These are phyloP conservation scores for Nothophoma quercina DNA, from an alignment of 2,329 filamentous ascomycete genomes.

Conservation along the genomic window DNA sequence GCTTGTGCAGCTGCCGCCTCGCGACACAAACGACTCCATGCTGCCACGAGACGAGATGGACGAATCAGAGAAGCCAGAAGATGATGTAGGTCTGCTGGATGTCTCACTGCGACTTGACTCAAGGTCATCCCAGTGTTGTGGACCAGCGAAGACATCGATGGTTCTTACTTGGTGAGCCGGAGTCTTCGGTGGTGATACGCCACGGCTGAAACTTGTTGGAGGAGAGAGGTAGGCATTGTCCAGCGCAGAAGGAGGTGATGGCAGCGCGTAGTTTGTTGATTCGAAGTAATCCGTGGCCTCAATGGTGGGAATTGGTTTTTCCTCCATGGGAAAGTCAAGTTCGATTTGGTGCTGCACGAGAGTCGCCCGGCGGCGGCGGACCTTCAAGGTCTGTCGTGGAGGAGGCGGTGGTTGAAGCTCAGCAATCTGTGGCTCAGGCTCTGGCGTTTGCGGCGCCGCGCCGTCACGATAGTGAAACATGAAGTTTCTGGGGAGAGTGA, in stretches of 20 bases:
- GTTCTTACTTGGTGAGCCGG: constrained; percentile 53
- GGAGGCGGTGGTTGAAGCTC: constrained; percentile 53
- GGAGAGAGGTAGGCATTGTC: constrained; percentile 55
- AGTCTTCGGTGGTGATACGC: constrained; percentile 59
- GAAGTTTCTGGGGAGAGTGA: constrained; percentile 59
- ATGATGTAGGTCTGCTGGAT: constrained; percentile 64
- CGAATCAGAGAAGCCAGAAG: constrained; percentile 68
- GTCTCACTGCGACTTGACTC: constrained; percentile 48
- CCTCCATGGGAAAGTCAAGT: constrained; percentile 36
- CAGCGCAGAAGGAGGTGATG: constrained; percentile 30
- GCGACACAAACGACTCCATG: constrained; percentile 62
- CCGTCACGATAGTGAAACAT: constrained; percentile 58
- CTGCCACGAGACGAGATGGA: constrained; percentile 68
- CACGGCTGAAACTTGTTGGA: constrained; percentile 43
- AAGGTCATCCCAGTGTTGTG: constrained; percentile 44
- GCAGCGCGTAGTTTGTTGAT: constrained; percentile 33
- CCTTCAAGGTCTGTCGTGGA: constrained; percentile 57
- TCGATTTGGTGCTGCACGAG: constrained; percentile 35
- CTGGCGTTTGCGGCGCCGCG: constrained; percentile 55
- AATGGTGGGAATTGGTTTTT: constrained; percentile 57
- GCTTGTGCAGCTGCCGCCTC: constrained; percentile 67
- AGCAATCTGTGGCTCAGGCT: constrained; percentile 49
- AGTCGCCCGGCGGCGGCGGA: constrained; percentile 56
- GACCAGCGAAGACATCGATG: constrained; percentile 36
- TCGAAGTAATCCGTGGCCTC: constrained; percentile 54